phyloP scores from a whole-genome alignment of 2,329 filamentous ascomycete genomes.

The Sporothrix protearum region DNA sequence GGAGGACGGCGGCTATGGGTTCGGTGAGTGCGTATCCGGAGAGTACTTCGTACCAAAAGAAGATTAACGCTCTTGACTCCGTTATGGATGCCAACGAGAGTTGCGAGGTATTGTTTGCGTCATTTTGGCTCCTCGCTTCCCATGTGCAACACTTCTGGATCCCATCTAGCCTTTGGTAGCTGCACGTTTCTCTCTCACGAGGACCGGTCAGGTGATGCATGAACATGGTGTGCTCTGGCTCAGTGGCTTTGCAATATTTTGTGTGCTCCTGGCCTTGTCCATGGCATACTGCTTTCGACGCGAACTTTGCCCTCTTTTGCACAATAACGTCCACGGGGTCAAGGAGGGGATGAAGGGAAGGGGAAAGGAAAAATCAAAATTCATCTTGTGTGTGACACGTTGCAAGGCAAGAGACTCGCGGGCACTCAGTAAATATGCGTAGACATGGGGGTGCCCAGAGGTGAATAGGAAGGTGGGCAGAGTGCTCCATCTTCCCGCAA shows the following conservation, averaged over 20 bases:
- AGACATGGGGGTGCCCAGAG: background rate
- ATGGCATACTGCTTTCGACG: background rate
- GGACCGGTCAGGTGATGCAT: background rate
- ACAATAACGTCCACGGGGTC: background rate
- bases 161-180: background rate
- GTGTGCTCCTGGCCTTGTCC: background rate
- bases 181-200: background rate
- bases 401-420: background rate
- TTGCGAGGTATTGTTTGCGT: background rate
- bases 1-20: background rate
- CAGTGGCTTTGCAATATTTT: background rate
- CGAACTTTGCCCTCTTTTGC: background rate
- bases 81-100: background rate
- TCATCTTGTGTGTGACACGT: background rate
- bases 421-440: no score
- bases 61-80: background rate
- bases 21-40: background rate
- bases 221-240: background rate
- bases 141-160: background rate
- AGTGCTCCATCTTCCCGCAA: constrained; percentile 4
- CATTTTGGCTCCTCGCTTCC: background rate
- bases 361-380: background rate
- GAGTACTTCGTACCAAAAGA: background rate
- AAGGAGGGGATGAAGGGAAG: background rate
- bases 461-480: background rate